Evolutionary conservation across 1,139 yeast genomes (phyloP).

Genomic region (Tardiomyces depauwii): DNA sequence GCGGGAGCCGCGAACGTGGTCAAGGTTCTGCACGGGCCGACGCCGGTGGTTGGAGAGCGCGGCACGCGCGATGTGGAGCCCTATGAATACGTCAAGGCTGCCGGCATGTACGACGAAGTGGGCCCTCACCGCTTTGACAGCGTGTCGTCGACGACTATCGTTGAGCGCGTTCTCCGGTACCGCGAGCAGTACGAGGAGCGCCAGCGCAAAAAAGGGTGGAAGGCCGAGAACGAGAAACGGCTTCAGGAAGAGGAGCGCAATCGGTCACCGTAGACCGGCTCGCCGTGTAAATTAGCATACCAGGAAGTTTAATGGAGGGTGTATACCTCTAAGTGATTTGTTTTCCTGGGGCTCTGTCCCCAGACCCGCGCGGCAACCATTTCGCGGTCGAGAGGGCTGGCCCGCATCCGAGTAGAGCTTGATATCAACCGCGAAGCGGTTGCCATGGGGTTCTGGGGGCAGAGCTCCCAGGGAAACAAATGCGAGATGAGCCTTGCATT

Average conservation of each 20-base stretch:
- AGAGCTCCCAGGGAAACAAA: no score
- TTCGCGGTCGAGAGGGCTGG: no score
- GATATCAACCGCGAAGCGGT: no score
- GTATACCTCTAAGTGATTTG: no score
- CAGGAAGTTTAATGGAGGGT: no score
- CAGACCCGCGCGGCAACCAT: no score
- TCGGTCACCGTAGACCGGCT: no score
- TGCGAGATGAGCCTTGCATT: no score
- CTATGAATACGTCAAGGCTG: constrained; percentile 29
- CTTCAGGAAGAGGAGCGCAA: constrained; percentile 16
- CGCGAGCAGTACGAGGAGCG: constrained; percentile 65
- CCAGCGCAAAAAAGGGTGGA: constrained; percentile 71
- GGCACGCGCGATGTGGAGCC: constrained; percentile 26
- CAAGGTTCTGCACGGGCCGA: constrained; percentile 55
- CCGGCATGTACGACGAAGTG: constrained; percentile 34
- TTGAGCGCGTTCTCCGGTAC: constrained; percentile 53
- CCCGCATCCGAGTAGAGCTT: no score
- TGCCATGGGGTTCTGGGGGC: no score
- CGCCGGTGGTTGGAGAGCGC: constrained; percentile 24
- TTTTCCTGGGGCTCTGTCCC: no score
- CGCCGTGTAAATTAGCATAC: no score
- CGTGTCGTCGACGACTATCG: constrained; percentile 55
- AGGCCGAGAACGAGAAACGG: constrained; percentile 33
- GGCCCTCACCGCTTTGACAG: constrained; percentile 47
- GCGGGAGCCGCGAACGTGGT: constrained; percentile 29